Percentiles rank a stretch among this genome's conserved stretches.
Conservation (phyloP, 176 grass and related monocot genomes). For the Zizania latifolia region DNA sequence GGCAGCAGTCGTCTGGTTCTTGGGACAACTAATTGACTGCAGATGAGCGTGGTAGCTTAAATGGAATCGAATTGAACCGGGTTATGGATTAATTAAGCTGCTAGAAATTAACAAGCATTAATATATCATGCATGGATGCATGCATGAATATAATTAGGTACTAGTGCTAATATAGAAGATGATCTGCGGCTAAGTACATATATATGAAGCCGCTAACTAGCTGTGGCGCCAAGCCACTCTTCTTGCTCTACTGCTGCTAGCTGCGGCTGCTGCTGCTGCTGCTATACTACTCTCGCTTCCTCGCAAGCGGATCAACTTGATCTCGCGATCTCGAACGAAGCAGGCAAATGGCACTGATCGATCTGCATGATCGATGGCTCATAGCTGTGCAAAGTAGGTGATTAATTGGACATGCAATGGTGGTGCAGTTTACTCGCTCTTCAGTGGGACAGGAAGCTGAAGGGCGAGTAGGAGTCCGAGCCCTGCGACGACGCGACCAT, state of each 20-base stretch:
- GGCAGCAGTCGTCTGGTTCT: background rate
- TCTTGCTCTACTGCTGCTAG: conserved; percentile 7
- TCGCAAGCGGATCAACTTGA: background rate
- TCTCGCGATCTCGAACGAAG: conserved; percentile 13
- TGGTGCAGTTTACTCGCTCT: background rate
- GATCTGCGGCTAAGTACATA: conserved; percentile 30
- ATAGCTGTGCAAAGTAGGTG: background rate
- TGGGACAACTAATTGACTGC: background rate
- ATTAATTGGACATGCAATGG: background rate
- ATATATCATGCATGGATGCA: conserved; percentile 1
- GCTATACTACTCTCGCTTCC: background rate
- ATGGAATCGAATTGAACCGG: background rate
- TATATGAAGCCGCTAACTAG: background rate
- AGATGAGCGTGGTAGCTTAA: background rate
- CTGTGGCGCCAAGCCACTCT: conserved; percentile 33
- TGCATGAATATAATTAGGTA: background rate
- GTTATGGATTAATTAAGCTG: background rate
- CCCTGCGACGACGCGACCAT: conserved; percentile 35
- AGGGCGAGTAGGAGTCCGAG: conserved; percentile 41
- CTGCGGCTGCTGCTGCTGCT: conserved; percentile 22
- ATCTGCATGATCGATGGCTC: background rate
- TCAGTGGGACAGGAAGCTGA: conserved; percentile 56
- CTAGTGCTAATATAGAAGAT: background rate
- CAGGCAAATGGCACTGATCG: background rate
- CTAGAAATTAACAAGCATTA: background rate